Conservation (phyloP, 768 basidiomycete species). For the Collybia sordida region DNA sequence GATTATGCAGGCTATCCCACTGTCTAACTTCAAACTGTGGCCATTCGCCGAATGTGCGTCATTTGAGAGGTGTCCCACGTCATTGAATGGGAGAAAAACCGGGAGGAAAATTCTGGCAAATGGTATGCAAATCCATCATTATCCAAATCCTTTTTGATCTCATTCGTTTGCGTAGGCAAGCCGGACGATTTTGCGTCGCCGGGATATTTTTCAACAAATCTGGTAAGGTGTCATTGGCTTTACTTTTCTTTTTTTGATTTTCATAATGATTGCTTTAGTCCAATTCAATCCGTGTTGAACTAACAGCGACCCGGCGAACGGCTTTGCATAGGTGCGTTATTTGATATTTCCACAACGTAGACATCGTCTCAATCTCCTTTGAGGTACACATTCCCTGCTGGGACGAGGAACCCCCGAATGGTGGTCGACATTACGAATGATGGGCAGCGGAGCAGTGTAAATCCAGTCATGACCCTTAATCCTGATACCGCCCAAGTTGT, state of each 20-base stretch:
- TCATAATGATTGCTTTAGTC: conserved; percentile 27
- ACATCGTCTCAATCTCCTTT: no score
- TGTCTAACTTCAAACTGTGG: conserved; percentile 65
- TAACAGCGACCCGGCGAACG: conserved; percentile 58
- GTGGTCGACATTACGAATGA: conserved; percentile 64
- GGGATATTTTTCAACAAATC: conserved; percentile 64
- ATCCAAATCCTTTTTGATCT: not conserved
- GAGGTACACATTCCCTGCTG: conserved; percentile 48
- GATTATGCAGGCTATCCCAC: conserved; percentile 39
- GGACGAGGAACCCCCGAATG: conserved; percentile 48
- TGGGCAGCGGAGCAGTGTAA: conserved; percentile 50
- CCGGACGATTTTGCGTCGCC: conserved; percentile 64
- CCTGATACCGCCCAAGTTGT: conserved; percentile 38
- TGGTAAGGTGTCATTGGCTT: conserved; percentile 15
- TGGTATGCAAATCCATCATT: conserved; percentile 31
- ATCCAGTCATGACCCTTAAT: conserved; percentile 48
- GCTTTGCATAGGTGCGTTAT: conserved; percentile 46
- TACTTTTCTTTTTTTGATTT: not conserved
- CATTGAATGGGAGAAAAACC: conserved; percentile 43
- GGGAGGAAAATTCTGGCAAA: conserved; percentile 46
- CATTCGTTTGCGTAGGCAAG: conserved; percentile 33
- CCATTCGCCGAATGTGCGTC: conserved; percentile 49
- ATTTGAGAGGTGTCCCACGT: conserved; percentile 54
- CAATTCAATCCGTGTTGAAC: conserved; percentile 54
- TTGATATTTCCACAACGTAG: no score